Evolutionary conservation across 306 rosid genomes (phyloP).

Genomic region (Nissolia schottii): DNA sequence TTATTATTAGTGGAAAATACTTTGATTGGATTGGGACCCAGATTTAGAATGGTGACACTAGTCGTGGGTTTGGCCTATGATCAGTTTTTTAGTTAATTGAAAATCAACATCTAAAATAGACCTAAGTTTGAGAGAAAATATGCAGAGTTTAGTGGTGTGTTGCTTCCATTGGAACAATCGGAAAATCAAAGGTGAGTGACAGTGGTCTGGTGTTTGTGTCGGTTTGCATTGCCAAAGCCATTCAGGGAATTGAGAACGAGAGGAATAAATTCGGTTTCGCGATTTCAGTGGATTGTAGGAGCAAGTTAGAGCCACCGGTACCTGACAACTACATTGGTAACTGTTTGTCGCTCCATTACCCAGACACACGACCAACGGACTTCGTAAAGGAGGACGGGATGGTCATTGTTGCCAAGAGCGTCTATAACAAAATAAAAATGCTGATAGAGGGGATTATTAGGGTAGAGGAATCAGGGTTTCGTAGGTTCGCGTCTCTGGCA

Average conservation of each 20-base stretch:
- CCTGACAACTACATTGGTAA: slow-evolving; percentile 9
- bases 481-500: rapidly evolving
- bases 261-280: neutral
- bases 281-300: slow-evolving; percentile 6
- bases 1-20: too few relatives aligned
- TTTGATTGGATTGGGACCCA: too few relatives aligned
- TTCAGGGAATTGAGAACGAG: neutral
- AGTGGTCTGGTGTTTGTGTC: too few relatives aligned
- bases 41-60: too few relatives aligned
- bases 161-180: too few relatives aligned
- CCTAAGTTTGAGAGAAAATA: too few relatives aligned
- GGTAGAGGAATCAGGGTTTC: neutral
- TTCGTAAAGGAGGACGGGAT: slow-evolving; percentile 12
- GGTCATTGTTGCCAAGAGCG: neutral
- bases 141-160: too few relatives aligned
- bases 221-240: slow-evolving; percentile 29
- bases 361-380: neutral
- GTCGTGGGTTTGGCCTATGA: too few relatives aligned
- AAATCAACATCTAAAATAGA: too few relatives aligned
- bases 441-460: neutral
- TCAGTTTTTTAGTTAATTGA: too few relatives aligned
- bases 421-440: neutral
- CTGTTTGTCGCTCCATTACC: neutral
- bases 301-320: slow-evolving; percentile 17
- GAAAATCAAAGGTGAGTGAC: too few relatives aligned